phyloP scores from a whole-genome alignment of 768 basidiomycete species.

The Cytidiella melzeri region DNA sequence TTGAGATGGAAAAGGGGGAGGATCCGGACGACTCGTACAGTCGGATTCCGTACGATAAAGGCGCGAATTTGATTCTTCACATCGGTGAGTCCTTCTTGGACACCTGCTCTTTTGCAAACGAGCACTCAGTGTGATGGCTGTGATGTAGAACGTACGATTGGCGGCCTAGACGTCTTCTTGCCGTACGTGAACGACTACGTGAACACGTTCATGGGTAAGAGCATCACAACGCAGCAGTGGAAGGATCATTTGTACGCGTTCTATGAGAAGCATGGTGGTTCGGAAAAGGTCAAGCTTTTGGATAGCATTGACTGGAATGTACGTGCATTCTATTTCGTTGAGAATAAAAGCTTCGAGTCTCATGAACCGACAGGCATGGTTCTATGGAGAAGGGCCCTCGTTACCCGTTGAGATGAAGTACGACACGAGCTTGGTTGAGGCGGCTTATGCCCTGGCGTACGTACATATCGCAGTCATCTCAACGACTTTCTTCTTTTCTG shows the following conservation, averaged over 20 bases:
- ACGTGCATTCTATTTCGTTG: conserved; percentile 27
- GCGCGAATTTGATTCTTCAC: conserved; percentile 80
- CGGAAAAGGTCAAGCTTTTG: conserved; percentile 58
- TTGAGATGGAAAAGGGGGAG: conserved; percentile 66
- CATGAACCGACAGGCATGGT: conserved; percentile 52
- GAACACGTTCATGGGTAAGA: conserved; percentile 71
- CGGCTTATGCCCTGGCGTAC: conserved; percentile 62
- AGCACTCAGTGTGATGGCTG: neutral
- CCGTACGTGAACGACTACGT: conserved; percentile 85
- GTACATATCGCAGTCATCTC: neutral
- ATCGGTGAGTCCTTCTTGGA: conserved; percentile 45
- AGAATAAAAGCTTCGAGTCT: too few species aligned
- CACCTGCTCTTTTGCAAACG: neutral
- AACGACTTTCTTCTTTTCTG: neutral
- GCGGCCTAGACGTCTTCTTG: conserved; percentile 78
- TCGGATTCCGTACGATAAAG: conserved; percentile 81
- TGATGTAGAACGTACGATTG: conserved; percentile 55
- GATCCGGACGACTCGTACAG: conserved; percentile 76
- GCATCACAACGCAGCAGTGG: conserved; percentile 83
- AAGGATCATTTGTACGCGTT: conserved; percentile 71
- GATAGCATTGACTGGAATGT: conserved; percentile 77
- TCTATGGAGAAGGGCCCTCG: conserved; percentile 70
- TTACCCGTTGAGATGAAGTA: conserved; percentile 75
- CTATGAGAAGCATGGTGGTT: conserved; percentile 51
- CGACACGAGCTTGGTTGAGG: conserved; percentile 62